Conservation (phyloP, 2,329 filamentous ascomycete species). For the Corynespora cassiicola region DNA sequence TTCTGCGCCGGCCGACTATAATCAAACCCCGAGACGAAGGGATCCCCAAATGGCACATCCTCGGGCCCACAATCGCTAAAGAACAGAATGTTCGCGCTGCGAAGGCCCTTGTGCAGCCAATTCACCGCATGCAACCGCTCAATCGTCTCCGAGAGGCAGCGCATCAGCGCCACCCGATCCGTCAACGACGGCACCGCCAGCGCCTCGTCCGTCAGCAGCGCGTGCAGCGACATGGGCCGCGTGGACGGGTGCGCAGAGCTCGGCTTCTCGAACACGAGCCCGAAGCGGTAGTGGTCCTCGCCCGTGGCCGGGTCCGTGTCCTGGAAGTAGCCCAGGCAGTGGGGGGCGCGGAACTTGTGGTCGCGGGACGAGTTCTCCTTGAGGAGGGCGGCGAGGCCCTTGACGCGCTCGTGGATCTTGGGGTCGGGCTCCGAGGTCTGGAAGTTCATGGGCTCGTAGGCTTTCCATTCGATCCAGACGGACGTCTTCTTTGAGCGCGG, state of each 20-base stretch:
- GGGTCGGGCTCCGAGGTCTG: conserved; percentile 26
- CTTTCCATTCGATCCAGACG: conserved; percentile 49
- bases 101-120: conserved; percentile 66
- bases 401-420: conserved; percentile 38
- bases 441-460: conserved; percentile 28
- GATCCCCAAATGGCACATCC: conserved; percentile 48
- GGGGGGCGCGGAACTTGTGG: conserved; percentile 41
- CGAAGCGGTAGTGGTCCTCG: conserved; percentile 51
- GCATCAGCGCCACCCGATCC: conserved; percentile 59
- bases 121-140: conserved; percentile 63
- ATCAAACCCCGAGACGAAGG: conserved; percentile 62
- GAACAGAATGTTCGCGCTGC: conserved; percentile 62
- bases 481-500: conserved; percentile 19
- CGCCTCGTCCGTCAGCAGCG: conserved; percentile 48
- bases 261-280: conserved; percentile 62
- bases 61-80: conserved; percentile 42
- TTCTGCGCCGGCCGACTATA: conserved; percentile 59
- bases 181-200: conserved; percentile 57
- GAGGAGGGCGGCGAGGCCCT: conserved; percentile 39
- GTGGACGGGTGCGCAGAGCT: conserved; percentile 43
- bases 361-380: conserved; percentile 36
- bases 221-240: conserved; percentile 56
- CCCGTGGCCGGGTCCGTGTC: conserved; percentile 24
- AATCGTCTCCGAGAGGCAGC: conserved; percentile 59
- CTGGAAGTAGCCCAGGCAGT: conserved; percentile 44